phyloP scores from a whole-genome alignment of 345 rosid species.

The Syzygium aromaticum region DNA sequence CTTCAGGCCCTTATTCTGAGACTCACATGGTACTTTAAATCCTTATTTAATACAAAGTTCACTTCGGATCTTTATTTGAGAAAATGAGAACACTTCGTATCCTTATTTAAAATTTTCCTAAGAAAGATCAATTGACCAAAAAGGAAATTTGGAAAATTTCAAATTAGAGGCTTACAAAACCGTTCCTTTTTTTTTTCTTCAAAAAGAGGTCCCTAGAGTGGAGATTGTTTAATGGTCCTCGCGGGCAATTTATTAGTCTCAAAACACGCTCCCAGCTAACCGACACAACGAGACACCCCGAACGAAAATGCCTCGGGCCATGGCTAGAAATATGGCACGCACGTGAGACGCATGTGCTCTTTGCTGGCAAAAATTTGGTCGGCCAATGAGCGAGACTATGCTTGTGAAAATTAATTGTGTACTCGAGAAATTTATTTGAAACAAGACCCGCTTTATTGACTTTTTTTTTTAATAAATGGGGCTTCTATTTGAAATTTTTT shows the following conservation, averaged over 20 bases:
- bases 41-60: too few species aligned
- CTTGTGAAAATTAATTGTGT: neutral
- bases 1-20: too few species aligned
- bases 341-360: too few species aligned
- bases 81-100: too few species aligned
- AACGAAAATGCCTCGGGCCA: too few species aligned
- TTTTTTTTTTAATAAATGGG: accelerated
- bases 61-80: too few species aligned
- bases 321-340: neutral
- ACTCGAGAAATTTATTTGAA: accelerated
- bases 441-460: neutral
- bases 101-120: too few species aligned
- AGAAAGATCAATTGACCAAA: neutral
- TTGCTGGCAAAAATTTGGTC: accelerated
- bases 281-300: neutral
- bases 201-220: neutral
- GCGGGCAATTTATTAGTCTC: neutral
- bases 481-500: neutral
- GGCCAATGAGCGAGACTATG: accelerated
- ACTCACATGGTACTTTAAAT: too few species aligned
- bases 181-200: neutral
- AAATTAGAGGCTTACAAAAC: neutral
- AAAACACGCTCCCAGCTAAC: neutral
- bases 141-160: neutral
- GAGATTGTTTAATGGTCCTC: too few species aligned